phyloP scores from a whole-genome alignment of 495 filamentous ascomycete species.

The Penicillium egyptiacum region DNA sequence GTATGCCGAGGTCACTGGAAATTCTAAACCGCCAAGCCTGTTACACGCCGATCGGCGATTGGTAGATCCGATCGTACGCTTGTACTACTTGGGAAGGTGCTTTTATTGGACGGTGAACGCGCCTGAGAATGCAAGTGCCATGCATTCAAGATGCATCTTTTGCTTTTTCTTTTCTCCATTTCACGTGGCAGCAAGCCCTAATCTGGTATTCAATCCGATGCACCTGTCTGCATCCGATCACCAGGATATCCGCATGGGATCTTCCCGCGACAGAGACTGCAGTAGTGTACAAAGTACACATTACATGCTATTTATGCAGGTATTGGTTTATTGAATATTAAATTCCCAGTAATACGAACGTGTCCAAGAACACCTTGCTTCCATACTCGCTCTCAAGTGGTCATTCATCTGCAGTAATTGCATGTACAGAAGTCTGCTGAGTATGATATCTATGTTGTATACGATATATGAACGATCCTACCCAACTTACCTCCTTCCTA shows the following conservation, averaged over 20 bases:
- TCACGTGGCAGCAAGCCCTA: conserved; percentile 13
- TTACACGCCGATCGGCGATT: conserved; percentile 11
- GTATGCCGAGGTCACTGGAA: not conserved
- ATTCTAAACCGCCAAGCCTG: conserved; percentile 1
- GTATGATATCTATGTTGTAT: not conserved
- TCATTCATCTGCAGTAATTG: not conserved
- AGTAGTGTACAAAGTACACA: not conserved
- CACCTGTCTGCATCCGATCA: conserved; percentile 9
- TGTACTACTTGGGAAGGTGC: conserved; percentile 11
- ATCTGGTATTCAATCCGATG: conserved; percentile 15
- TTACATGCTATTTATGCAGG: not conserved
- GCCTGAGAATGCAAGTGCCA: not conserved
- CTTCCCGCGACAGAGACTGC: conserved; percentile 7
- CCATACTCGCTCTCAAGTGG: not conserved
- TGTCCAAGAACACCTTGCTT: not conserved
- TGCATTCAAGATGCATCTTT: not conserved
- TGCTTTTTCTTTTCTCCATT: not conserved
- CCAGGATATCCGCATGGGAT: conserved; percentile 7
- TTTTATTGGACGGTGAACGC: not conserved
- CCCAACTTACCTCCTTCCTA: conserved; percentile 26
- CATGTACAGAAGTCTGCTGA: not conserved
- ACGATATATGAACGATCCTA: not conserved
- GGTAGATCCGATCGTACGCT: conserved; percentile 14
- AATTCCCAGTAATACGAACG: not conserved
- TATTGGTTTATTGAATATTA: not conserved